Conservation (phyloP, 345 rosid genomes). For the Eucalyptus microcorys region DNA sequence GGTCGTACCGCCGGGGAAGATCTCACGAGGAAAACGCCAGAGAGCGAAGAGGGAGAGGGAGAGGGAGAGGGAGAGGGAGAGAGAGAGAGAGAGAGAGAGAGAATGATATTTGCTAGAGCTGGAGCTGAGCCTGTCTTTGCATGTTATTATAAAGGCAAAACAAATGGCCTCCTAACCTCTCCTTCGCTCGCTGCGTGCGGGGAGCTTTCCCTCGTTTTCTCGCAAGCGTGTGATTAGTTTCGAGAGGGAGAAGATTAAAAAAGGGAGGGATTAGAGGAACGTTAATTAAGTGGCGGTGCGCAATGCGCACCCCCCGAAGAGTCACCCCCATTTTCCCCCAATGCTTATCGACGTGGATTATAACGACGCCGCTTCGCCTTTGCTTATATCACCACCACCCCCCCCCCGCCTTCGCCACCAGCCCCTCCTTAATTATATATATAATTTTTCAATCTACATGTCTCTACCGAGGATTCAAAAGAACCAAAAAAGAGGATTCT, state of each 20-base stretch:
- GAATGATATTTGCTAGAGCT: not conserved
- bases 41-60: not conserved
- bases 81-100: fast-evolving
- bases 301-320: constrained; percentile 33
- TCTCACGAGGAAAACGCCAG: not conserved
- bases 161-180: not conserved
- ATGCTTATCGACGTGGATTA: constrained; percentile 43
- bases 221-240: not conserved
- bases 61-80: not conserved
- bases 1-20: not conserved
- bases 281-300: constrained; percentile 3
- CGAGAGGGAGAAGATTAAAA: not conserved
- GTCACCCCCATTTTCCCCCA: not conserved
- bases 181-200: not conserved
- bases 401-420: not conserved
- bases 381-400: constrained; percentile 22
- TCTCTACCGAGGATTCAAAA: not conserved
- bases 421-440: not conserved
- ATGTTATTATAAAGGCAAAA: not conserved
- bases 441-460: not conserved
- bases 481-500: not conserved
- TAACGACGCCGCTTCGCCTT: constrained; percentile 15
- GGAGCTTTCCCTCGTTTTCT: not conserved
- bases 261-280: not conserved
- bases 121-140: not conserved